These are phyloP conservation scores for Aspergillus sojae DNA, from an alignment of 2,329 filamentous ascomycete genomes.

Conservation along the genomic window DNA sequence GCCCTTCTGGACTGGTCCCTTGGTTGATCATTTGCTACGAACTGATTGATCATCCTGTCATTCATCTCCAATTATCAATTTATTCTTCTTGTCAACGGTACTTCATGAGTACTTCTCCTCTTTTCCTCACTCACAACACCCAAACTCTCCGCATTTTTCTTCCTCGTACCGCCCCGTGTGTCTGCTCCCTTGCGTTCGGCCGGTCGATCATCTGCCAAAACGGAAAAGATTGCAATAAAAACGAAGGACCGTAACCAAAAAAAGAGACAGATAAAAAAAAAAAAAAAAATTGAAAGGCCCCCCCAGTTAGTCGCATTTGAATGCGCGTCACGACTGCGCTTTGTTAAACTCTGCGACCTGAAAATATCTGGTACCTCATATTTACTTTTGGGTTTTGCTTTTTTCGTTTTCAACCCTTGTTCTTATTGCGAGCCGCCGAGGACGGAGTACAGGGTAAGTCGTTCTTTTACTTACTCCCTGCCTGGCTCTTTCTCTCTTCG, in stretches of 20 bases:
- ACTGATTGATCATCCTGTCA: slow-evolving; percentile 4
- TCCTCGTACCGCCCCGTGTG: slow-evolving; percentile 9
- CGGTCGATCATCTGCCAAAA: slow-evolving; percentile 26
- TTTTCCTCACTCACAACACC: neutral
- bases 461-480: neutral
- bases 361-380: slow-evolving; percentile 4
- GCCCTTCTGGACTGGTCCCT: slow-evolving; percentile 20
- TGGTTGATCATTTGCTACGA: neutral
- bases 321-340: slow-evolving; percentile 3
- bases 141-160: neutral
- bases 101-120: neutral
- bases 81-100: neutral
- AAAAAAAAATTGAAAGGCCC: slow-evolving; percentile 9
- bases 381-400: neutral
- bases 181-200: slow-evolving; percentile 21
- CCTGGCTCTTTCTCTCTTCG: slow-evolving; percentile 5
- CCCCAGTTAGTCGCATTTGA: slow-evolving; percentile 18
- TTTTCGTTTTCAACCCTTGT: neutral
- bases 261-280: neutral
- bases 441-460: slow-evolving; percentile 6
- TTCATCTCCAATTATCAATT: neutral
- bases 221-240: slow-evolving; percentile 14
- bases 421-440: slow-evolving; percentile 3
- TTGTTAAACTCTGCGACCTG: neutral
- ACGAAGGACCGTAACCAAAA: neutral